A percentile compares a stretch with the other conserved stretches of the same genome.
These are phyloP conservation scores for Macadamia tetraphylla DNA, from an alignment of 164 flowering plant species.

Conservation along the genomic window DNA sequence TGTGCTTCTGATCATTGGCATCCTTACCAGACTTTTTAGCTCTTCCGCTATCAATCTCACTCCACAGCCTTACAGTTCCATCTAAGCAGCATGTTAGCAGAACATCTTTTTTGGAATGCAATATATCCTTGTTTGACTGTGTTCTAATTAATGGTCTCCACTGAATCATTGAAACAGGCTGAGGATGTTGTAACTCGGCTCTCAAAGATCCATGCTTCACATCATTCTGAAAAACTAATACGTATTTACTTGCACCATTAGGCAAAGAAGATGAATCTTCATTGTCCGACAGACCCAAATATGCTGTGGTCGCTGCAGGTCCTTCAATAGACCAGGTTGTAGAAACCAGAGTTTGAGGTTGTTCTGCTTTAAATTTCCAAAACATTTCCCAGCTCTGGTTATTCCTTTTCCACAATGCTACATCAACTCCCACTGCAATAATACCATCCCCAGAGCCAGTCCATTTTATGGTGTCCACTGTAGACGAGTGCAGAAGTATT, in stretches of 20 bases:
- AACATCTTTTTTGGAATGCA: slow-evolving; percentile 33
- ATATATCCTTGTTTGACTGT: slow-evolving; percentile 17
- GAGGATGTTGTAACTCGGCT: slow-evolving; percentile 64
- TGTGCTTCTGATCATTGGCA: slow-evolving; percentile 31
- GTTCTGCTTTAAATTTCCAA: slow-evolving; percentile 59
- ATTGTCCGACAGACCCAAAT: slow-evolving; percentile 14
- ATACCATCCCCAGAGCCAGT: slow-evolving; percentile 96
- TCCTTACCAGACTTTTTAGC: slow-evolving; percentile 43
- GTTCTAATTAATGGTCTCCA: slow-evolving; percentile 67
- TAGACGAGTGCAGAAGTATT: slow-evolving; percentile 55
- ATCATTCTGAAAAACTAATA: slow-evolving; percentile 40
- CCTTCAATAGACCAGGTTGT: slow-evolving; percentile 81
- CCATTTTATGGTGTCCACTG: slow-evolving; percentile 75
- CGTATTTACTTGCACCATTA: slow-evolving; percentile 33
- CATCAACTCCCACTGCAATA: slow-evolving; percentile 70
- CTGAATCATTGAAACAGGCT: slow-evolving; percentile 69
- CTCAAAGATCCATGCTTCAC: slow-evolving; percentile 37
- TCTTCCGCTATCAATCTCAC: slow-evolving; percentile 70
- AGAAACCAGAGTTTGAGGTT: slow-evolving; percentile 70
- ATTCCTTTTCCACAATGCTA: slow-evolving; percentile 71
- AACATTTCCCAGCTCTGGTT: slow-evolving; percentile 70
- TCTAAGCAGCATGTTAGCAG: slow-evolving; percentile 83
- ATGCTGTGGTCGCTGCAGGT: slow-evolving; percentile 58
- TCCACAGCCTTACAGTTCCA: slow-evolving; percentile 92
- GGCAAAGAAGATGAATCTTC: slow-evolving; percentile 24